Base-by-base conservation (phyloP, 371 early-diverging fungal genomes). In the Mucor ambiguus region DNA sequence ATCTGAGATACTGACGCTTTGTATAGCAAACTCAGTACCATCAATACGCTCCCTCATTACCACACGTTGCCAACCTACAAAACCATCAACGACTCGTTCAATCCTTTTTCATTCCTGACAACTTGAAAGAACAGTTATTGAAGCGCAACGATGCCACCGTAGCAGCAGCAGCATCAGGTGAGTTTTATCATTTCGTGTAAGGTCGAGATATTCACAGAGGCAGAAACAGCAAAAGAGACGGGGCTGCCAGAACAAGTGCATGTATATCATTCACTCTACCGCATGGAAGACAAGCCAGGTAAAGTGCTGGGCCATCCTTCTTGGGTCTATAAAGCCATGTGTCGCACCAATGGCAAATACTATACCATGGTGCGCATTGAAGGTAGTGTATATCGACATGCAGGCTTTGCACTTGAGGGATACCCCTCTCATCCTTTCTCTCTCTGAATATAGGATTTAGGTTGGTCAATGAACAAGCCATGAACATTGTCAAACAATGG, bases 401-500 rank as follows among this genome's bases (percentile, higher is more conserved):
- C n/a, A n/a, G n/a, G n/a, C n/a, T n/a, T n/a, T n/a, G n/a, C n/a
- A n/a, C n/a, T n/a, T n/a, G n/a, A n/a, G n/a, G n/a, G n/a, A n/a
- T n/a, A n/a, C n/a, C n/a, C n/a, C n/a, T n/a, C n/a, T n/a, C n/a
- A n/a, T n/a, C n/a, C n/a, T n/a, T n/a, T n/a, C n/a, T n/a, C n/a
- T n/a, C n/a, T n/a, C n/a, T n/a, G n/a, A n/a, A 4, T n/a, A 18
- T 62, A 87, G 87, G 90, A 5, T 90, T 90, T 64, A 83, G 90
- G 22, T 77, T 94, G 35, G 77, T 85, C 2, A 90, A 92, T 66
- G 93, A 93, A 63, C 60, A 82, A 41, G 90, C 92, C 1, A 91
- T 96, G 83, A 75, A 82, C 28, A 83, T 87, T n/a, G 82, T 95
- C 30, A 94, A 96, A 49, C 78, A 68, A 24, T 95, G 96, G 95